Evolutionary conservation across 129 eudicot genomes (phyloP).

Genomic region (Gnaphalium uliginosum): DNA sequence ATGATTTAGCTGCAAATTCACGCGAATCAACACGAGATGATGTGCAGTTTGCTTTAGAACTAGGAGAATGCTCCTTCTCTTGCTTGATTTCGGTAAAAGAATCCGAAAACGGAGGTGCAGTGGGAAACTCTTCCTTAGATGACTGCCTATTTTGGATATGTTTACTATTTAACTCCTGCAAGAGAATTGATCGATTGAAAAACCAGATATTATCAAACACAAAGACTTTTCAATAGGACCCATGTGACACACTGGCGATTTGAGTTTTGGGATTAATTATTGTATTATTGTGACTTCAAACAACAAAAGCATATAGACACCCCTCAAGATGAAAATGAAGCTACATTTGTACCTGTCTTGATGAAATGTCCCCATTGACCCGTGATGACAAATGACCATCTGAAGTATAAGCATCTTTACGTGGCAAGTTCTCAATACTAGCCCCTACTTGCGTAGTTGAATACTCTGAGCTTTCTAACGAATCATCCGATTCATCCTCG

Average conservation of each 20-base stretch:
- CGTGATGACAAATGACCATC: constrained; percentile 44
- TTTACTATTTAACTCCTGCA: constrained; percentile 35
- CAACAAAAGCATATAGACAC: no score
- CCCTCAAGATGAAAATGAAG: neutral
- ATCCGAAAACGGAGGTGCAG: constrained; percentile 73
- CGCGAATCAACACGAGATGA: constrained; percentile 28
- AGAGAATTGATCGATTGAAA: constrained; percentile 3
- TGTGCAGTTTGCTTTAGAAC: constrained; percentile 27
- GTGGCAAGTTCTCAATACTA: constrained; percentile 42
- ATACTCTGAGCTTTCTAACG: constrained; percentile 73
- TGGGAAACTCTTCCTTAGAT: constrained; percentile 62
- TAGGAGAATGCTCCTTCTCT: constrained; percentile 33
- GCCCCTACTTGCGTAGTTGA: constrained; percentile 59
- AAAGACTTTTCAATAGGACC: neutral
- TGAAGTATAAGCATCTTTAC: constrained; percentile 33
- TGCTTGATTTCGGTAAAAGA: constrained; percentile 49
- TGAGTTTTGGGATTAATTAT: no score
- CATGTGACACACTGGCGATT: neutral
- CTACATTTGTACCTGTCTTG: constrained; percentile 27
- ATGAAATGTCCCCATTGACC: constrained; percentile 26
- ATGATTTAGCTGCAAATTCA: constrained; percentile 34
- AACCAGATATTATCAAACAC: neutral
- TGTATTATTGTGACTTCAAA: no score
- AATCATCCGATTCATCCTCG: constrained; percentile 70
- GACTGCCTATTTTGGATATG: constrained; percentile 40